Conservation (phyloP, 2,329 filamentous ascomycete genomes). For the Aspergillus niger region DNA sequence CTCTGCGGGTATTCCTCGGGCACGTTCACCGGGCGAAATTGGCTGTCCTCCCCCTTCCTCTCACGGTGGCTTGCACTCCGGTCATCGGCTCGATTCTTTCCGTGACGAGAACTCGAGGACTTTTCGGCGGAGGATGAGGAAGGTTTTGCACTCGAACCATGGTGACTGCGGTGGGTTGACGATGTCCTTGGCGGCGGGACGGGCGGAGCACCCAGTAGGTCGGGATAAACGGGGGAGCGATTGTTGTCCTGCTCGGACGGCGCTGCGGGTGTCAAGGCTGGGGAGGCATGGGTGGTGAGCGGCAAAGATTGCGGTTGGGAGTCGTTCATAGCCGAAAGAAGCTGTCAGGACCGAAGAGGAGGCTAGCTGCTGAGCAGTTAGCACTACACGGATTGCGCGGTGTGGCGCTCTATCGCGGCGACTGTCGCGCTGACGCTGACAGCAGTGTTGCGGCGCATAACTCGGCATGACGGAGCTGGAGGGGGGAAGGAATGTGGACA, state of each 20-base stretch:
- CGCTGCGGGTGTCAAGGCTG: slow-evolving; percentile 38
- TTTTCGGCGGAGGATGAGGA: slow-evolving; percentile 31
- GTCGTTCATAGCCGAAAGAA: slow-evolving; percentile 46
- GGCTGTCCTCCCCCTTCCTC: slow-evolving; percentile 40
- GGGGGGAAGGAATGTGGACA: not conserved
- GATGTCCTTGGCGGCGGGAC: slow-evolving; percentile 80
- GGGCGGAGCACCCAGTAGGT: slow-evolving; percentile 63
- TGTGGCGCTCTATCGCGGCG: slow-evolving; percentile 20
- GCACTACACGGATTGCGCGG: slow-evolving; percentile 19
- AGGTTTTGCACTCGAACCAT: slow-evolving; percentile 41
- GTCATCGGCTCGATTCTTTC: slow-evolving; percentile 43
- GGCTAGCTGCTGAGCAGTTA: slow-evolving; percentile 34
- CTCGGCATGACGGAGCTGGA: not conserved
- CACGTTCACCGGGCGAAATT: slow-evolving; percentile 49
- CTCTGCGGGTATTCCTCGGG: slow-evolving; percentile 50
- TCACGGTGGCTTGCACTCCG: slow-evolving; percentile 46
- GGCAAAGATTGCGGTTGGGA: slow-evolving; percentile 48
- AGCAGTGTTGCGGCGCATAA: slow-evolving; percentile 5
- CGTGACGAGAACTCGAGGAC: slow-evolving; percentile 43
- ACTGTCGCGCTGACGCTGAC: slow-evolving; percentile 51
- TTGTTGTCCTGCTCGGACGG: slow-evolving; percentile 33
- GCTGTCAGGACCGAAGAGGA: slow-evolving; percentile 35
- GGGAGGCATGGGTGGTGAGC: slow-evolving; percentile 45
- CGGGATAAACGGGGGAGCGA: slow-evolving; percentile 39
- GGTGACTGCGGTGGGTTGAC: slow-evolving; percentile 62